Evolutionary conservation across 2,329 filamentous ascomycete genomes (phyloP).

Genomic region (Paramyrothecium roridum): DNA sequence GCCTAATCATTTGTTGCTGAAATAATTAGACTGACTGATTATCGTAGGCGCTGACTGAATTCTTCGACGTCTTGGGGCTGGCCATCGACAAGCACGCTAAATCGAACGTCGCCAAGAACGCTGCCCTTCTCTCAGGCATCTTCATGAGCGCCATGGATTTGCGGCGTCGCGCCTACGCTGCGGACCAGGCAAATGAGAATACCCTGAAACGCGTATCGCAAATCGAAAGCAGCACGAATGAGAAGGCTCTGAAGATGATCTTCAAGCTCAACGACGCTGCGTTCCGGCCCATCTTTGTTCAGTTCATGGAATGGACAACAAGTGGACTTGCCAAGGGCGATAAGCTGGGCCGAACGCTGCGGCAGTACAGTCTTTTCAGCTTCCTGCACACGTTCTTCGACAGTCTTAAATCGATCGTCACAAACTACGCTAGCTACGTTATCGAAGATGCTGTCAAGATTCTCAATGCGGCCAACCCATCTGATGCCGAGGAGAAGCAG

Average conservation of each 20-base stretch:
- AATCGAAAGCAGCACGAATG: conserved; percentile 65
- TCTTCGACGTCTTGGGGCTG: conserved; percentile 65
- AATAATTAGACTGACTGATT: conserved; percentile 23
- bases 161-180: conserved; percentile 51
- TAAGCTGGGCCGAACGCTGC: conserved; percentile 50
- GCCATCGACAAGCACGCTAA: conserved; percentile 78
- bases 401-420: conserved; percentile 89
- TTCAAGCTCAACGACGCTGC: conserved; percentile 94
- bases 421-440: conserved; percentile 83
- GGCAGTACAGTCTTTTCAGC: conserved; percentile 74
- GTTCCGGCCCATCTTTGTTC: conserved; percentile 87
- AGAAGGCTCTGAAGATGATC: conserved; percentile 81
- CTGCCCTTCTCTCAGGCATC: conserved; percentile 63
- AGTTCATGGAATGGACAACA: conserved; percentile 78
- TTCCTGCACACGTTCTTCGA: conserved; percentile 80
- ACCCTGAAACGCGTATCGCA: conserved; percentile 42
- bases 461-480: conserved; percentile 51
- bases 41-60: conserved; percentile 61
- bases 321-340: conserved; percentile 61
- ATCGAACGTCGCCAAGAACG: conserved; percentile 72
- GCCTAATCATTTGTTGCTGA: background rate
- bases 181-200: conserved; percentile 42
- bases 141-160: conserved; percentile 62
- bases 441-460: conserved; percentile 70
- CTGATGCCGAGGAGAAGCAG: conserved; percentile 42